Base-by-base conservation (phyloP, 2,329 filamentous ascomycete genomes). In the Sporothrix dimorphospora region DNA sequence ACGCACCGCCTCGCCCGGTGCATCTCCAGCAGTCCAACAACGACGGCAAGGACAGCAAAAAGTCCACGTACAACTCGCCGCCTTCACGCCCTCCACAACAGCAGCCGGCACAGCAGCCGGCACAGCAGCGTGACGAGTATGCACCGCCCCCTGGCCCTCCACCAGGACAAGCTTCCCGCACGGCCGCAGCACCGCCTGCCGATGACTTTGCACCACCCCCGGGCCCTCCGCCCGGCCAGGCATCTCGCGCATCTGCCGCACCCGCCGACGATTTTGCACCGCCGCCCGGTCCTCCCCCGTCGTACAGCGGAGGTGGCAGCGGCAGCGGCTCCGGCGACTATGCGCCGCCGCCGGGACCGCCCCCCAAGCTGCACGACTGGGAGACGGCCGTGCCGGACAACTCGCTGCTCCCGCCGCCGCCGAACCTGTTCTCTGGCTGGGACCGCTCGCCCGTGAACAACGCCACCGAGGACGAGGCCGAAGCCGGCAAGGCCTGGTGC, bases 331-430 rank as follows among this genome's bases (percentile, higher is more conserved):
- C 24, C 30, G 40, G 69, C n/a, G 74, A 76, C 70, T 79, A 78
- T 67, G 77, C 76, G 0, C 77, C 79, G 1, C 78, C 79, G 0
- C 73, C 77, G 4, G 80, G 79, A 19, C 81, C 79, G 12, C 83
- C 79, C 0, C 81, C 82, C 16, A 72, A 71, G 53, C 45, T 75
- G 40, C 91, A 94, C 78, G 89, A 92, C 80, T 94, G 92, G 92
- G 85, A 90, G 75, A 78, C 86, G 7, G 87, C 90, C 3, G 90
- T 94, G 1, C 91, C 92, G 0, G 92, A 94, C 79, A 93, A 89
- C 1, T 85, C 91, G 0, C 85, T 92, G 11, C 88, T 94, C 57
- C 92, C 92, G 1, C 91, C 91, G 0, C 92, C 92, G 0, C 92
- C 92, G 0, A 86, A 87, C 40, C 85, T 93, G 78, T 89, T 89